Conservation (phyloP, 305 asterid species). For the Fraxinus sp. region DNA sequence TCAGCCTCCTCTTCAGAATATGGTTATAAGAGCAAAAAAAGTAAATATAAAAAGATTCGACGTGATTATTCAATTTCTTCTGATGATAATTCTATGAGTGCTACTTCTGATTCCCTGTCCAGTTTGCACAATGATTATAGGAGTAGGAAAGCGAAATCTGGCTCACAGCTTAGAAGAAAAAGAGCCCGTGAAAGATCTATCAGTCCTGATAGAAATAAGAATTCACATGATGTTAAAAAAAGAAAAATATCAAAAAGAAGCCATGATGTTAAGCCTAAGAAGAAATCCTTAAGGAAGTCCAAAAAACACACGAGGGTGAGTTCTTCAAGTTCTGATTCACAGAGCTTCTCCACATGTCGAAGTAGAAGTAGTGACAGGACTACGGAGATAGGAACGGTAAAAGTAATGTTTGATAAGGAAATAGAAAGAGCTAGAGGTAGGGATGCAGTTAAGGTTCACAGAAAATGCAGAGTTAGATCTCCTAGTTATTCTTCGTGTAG, state of each 20-base stretch:
- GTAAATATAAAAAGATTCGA: slow-evolving; percentile 37
- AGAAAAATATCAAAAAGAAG: slow-evolving; percentile 56
- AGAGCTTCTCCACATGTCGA: slow-evolving; percentile 52
- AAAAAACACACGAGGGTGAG: slow-evolving; percentile 42
- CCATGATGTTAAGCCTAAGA: slow-evolving; percentile 35
- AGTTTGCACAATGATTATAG: slow-evolving; percentile 35
- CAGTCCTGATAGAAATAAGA: slow-evolving; percentile 36
- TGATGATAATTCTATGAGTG: slow-evolving; percentile 51
- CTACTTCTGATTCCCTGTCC: slow-evolving; percentile 47
- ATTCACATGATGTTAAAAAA: slow-evolving; percentile 35
- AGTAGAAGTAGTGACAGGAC: slow-evolving; percentile 36
- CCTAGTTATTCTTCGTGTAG: slow-evolving; percentile 38
- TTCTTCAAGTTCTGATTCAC: slow-evolving; percentile 56
- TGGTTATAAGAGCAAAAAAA: slow-evolving; percentile 32
- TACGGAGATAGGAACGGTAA: slow-evolving; percentile 31
- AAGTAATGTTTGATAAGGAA: slow-evolving; percentile 9
- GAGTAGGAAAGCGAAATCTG: slow-evolving; percentile 38
- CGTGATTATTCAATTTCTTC: slow-evolving; percentile 47
- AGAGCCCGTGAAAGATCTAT: slow-evolving; percentile 37
- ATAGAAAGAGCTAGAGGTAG: slow-evolving; percentile 20
- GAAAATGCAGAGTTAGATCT: slow-evolving; percentile 32
- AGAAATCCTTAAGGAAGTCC: slow-evolving; percentile 50
- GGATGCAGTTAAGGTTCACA: slow-evolving; percentile 18
- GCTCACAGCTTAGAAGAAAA: slow-evolving; percentile 37
- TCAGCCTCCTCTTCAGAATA: slow-evolving; percentile 26